Conservation (phyloP, 2,329 filamentous ascomycete genomes). For the Colletotrichum truncatum region DNA sequence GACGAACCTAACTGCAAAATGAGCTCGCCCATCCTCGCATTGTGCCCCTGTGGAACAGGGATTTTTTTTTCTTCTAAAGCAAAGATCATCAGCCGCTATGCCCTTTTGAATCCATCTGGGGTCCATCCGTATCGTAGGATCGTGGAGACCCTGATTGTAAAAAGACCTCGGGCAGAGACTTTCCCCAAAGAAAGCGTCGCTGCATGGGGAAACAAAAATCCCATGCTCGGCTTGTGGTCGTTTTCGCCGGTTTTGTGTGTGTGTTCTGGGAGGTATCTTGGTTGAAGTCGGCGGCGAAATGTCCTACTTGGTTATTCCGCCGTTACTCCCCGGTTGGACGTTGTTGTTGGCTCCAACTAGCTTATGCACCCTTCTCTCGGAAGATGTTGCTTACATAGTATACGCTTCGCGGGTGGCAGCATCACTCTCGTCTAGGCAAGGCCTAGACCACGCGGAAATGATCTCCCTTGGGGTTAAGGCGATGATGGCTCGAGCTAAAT, state of each 20-base stretch:
- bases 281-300: neutral
- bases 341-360: too few species aligned
- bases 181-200: neutral
- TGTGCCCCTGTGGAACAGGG: slow-evolving; percentile 16
- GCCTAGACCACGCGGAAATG: too few species aligned
- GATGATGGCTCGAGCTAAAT: neutral
- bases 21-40: neutral
- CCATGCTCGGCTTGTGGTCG: neutral
- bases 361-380: neutral
- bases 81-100: slow-evolving; percentile 20
- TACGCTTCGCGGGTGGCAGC: too few species aligned
- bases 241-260: neutral
- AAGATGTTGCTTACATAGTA: too few species aligned
- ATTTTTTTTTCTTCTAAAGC: too few species aligned
- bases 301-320: neutral
- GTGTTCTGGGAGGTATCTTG: neutral
- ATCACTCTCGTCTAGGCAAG: too few species aligned
- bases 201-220: neutral
- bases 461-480: neutral
- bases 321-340: neutral
- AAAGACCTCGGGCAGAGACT: neutral
- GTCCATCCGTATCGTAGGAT: slow-evolving; percentile 19
- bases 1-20: slow-evolving; percentile 21
- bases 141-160: slow-evolving; percentile 22
- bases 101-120: slow-evolving; percentile 11